Base-by-base conservation (phyloP, 2,329 filamentous ascomycete species). In the Fusarium sterilihyphosum region DNA sequence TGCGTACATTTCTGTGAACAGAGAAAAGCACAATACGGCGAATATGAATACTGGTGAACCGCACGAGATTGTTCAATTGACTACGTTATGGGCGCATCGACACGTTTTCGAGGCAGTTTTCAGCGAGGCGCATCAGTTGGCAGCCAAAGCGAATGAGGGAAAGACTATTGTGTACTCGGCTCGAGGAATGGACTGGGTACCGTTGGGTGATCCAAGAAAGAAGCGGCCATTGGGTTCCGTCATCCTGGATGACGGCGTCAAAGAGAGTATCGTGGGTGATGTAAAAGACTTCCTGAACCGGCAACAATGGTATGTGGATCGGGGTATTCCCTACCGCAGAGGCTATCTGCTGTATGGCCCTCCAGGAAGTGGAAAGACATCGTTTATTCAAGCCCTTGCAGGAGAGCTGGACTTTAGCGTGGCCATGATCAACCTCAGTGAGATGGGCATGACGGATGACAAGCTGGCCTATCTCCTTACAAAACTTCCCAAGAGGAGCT, bases 401-500 rank as follows among this genome's bases (percentile, higher is more conserved):
- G 96, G 95, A n/a, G 92, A 96, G 79, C 84, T 98, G 65, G 94
- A 98, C 81, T 98, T 96, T 82, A 94, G 94, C 77, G 96, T 98
- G 76, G 95, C 95, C 60, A 95, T 98, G 84, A 87, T 98, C 74
- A 98, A 98, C 77, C 88, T 98, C 37, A 96, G 93, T 82, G 94
- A 98, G 84, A 89, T 94, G 62, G 95, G 95, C 22, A 88, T 98
- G 80, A 97, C 94, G 5, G 96, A 98, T 77, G 94, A 98, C 80
- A 91, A 95, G 75, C 85, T 98, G 62, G 95, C 96, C 31, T 93
- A 94, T 78, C 89, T 98, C 29, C 87, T 98, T 61, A 94, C 94
- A 16, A 95, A 96, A 80, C 88, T 98, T 41, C 96, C 95, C 1
- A 91, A 92, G 68, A 89, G 94, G 61, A 97, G 94, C 8, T 88